Conservation (phyloP, 1,139 yeast genomes). For the Diutina mesorugosa region DNA sequence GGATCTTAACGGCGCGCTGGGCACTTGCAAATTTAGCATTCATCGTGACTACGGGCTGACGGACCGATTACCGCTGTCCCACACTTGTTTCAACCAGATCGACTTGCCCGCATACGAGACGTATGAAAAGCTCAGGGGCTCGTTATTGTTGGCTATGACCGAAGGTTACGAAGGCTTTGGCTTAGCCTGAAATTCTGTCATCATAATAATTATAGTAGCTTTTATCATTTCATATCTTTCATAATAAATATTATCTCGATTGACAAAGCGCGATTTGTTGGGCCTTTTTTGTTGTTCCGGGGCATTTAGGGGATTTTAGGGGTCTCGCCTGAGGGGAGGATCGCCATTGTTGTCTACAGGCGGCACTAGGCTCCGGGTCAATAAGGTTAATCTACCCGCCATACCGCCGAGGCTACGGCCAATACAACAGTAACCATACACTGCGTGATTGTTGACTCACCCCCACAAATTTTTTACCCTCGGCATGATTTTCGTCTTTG, state of each 20-base stretch:
- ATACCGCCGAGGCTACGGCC: too few species aligned
- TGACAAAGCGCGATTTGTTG: too few species aligned
- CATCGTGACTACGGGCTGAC: constrained; percentile 82
- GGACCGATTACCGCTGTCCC: constrained; percentile 88
- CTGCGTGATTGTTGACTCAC: too few species aligned
- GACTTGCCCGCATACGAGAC: constrained; percentile 89
- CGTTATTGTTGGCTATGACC: constrained; percentile 72
- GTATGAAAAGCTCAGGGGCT: constrained; percentile 74
- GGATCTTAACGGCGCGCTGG: constrained; percentile 80
- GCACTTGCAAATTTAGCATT: constrained; percentile 76
- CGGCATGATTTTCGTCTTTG: background rate
- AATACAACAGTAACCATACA: too few species aligned
- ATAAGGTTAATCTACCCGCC: background rate
- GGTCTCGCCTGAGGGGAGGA: background rate
- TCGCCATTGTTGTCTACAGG: background rate
- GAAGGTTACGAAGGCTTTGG: constrained; percentile 98
- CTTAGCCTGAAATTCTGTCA: constrained; percentile 31
- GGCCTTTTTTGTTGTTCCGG: background rate
- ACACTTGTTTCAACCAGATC: constrained; percentile 91
- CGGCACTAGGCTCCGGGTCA: background rate
- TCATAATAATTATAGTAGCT: too few species aligned
- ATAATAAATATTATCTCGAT: too few species aligned
- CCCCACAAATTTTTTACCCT: too few species aligned
- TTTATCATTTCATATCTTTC: background rate
- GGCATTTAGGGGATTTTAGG: background rate